These are phyloP conservation scores for Yarrowia bubula DNA, from an alignment of 805 yeast genomes.

Conservation along the genomic window DNA sequence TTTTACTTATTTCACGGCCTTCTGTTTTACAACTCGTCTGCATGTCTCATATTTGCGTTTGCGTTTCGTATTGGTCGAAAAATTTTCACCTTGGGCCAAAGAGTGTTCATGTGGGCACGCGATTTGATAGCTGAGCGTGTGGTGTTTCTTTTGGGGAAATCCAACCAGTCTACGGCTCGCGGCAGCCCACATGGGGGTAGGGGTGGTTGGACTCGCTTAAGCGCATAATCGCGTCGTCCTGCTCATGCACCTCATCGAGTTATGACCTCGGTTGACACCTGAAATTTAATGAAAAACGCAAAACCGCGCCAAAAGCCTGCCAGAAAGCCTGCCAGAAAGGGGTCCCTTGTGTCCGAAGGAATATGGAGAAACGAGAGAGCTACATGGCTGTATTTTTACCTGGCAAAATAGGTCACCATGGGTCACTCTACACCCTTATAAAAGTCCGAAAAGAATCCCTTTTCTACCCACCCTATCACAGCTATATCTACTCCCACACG, in stretches of 20 bases:
- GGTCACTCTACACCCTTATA: not conserved
- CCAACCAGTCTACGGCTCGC: no score
- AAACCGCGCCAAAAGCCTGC: not conserved
- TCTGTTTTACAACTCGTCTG: no score
- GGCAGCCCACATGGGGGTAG: no score
- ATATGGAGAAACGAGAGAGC: not conserved
- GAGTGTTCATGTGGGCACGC: conserved; percentile 22
- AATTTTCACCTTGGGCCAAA: conserved; percentile 16
- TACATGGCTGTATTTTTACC: no score
- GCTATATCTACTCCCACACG: not conserved
- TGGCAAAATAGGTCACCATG: not conserved
- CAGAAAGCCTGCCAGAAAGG: not conserved
- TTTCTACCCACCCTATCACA: not conserved
- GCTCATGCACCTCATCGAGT: conserved; percentile 26
- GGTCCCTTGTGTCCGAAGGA: conserved; percentile 14
- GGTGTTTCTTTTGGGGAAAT: not conserved
- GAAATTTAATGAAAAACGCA: conserved; percentile 13
- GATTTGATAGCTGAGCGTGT: not conserved
- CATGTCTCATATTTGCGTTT: conserved; percentile 27
- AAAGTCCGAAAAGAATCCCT: not conserved
- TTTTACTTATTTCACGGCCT: no score
- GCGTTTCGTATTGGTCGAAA: conserved; percentile 26
- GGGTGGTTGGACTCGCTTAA: not conserved
- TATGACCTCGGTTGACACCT: conserved; percentile 25
- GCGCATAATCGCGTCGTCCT: conserved; percentile 25